These are phyloP conservation scores for Salix arbutifolia DNA, from an alignment of 345 rosid genomes.

Conservation along the genomic window DNA sequence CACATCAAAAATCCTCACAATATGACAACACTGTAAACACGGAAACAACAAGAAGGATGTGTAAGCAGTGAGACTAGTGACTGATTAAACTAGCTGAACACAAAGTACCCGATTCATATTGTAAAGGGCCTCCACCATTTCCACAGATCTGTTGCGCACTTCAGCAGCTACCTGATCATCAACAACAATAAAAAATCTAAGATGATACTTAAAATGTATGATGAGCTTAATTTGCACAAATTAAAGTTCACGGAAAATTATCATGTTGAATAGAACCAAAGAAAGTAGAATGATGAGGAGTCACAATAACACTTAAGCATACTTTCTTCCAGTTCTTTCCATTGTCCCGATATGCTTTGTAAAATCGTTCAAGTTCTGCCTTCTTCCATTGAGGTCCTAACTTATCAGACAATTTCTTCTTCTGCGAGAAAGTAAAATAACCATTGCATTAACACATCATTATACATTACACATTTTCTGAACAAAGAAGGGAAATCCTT, in stretches of 20 bases:
- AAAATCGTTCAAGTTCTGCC: constrained; percentile 23
- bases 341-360: constrained; percentile 23
- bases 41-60: neutral
- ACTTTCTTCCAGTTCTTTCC: constrained; percentile 27
- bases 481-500: neutral
- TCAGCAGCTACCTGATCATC: constrained; percentile 28
- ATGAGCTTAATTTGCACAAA: neutral
- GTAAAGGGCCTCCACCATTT: constrained; percentile 28
- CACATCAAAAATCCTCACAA: neutral
- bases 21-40: neutral
- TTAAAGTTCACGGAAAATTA: neutral
- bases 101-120: constrained; percentile 29
- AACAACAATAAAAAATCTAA: constrained; percentile 8
- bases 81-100: neutral
- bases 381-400: constrained; percentile 28
- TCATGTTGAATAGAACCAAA: neutral
- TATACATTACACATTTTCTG: too few species aligned
- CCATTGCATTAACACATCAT: neutral
- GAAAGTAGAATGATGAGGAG: neutral
- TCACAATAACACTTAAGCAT: neutral
- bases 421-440: constrained; percentile 7
- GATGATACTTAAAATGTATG: neutral
- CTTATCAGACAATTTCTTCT: constrained; percentile 18
- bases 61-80: constrained; percentile 1
- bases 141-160: constrained; percentile 26